Base-by-base conservation (phyloP, 768 basidiomycete species). In the Antrodiella citrinella region DNA sequence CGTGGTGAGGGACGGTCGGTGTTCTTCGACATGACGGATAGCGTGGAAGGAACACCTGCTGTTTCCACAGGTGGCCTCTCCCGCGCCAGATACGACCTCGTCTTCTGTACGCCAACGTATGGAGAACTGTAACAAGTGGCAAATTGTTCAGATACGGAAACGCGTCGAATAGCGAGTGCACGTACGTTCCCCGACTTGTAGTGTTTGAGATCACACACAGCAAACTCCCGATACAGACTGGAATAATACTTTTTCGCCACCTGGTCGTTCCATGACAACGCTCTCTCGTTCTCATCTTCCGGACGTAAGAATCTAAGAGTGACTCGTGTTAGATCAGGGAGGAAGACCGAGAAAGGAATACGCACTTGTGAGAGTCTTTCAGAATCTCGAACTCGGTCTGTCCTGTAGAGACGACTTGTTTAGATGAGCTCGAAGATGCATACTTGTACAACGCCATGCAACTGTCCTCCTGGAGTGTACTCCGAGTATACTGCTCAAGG, bases 31-130 rank as follows among this genome's bases (percentile, higher is more conserved):
- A 12, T 54, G 56, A 49, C 60, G 59, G 38, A 62, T 57, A 0
- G 70, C 62, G 45, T 72, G 68, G 54, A 93, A 75, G 45, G 73
- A 67, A 61, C 95, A 98, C 20, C 93, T 87, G 19, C 90, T 80
- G 55, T 94, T 94, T 1, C 80, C 94, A 60, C 95, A 98, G 0
- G 90, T 88, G 3, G 79, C 77, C 64, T 96, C 90, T 2, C 93
- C 95, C 2, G 82, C 78, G 20, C 88, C 89, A 0, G 80, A 77
- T 2, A 98, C 70, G 12, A 97, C 93, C 67, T 98, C 95, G 2
- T 75, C 70, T 61, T 96, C 93, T 0, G 93, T 93, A 26, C 95
- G 75, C 95, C 95, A 98, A 12, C 95, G 84, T 3, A 98, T 75
- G 0, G 92, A 82, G 62, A 98, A 86, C 84, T 93, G 53, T 48